Evolutionary conservation across 2,329 filamentous ascomycete species (phyloP), one percentile per base, ranked within the genome.

Genomic region (Curvularia spicifera): DNA sequence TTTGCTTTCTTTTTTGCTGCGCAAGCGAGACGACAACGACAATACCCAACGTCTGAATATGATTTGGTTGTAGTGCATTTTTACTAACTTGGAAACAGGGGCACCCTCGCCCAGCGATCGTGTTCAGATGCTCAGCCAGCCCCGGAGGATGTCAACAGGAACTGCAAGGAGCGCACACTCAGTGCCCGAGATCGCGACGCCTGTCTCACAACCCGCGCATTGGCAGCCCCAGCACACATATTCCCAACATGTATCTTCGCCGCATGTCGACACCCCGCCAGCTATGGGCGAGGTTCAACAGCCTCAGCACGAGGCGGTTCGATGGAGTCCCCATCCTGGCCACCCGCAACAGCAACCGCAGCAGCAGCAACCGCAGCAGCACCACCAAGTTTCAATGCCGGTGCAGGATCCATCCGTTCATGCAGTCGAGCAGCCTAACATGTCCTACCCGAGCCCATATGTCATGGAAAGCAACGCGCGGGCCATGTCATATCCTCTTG

Each of bases 401-500:
- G 71, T 74, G 15, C 71, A 72, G 48, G 72, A 75, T 47, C 59
- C 69, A 18, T 71, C 72, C 5, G 61, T 71, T 10, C 72, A 76
- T 45, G 64, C 73, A 2, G 68, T 72, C 5, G 72, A 76, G 40
- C 63, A 66, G 39, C 45, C 64, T 31, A 67, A 58, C 44, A 65
- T 75, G 63, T 67, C 72, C 4, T 77, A 76, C 37, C 70, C 74
- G 12, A 76, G 70, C 53, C 67, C 74, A 9, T 78, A 78, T 57
- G 66, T 71, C 15, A 61, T 78, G 65, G 76, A 78, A 52, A 69
- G 69, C 55, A 78, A 73, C 53, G 61, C 72, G 22, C 71, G 76
- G 55, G 69, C 76, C 46, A 74, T 78, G 68, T 76, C 75, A 5
- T 78, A 78, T 53, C 76, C 76, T 15, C 57, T 76, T n/a, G 76